Percentiles rank a stretch among this genome's conserved stretches.
Evolutionary conservation across 2,329 filamentous ascomycete species (phyloP).

Genomic region (Alternaria sp.): DNA sequence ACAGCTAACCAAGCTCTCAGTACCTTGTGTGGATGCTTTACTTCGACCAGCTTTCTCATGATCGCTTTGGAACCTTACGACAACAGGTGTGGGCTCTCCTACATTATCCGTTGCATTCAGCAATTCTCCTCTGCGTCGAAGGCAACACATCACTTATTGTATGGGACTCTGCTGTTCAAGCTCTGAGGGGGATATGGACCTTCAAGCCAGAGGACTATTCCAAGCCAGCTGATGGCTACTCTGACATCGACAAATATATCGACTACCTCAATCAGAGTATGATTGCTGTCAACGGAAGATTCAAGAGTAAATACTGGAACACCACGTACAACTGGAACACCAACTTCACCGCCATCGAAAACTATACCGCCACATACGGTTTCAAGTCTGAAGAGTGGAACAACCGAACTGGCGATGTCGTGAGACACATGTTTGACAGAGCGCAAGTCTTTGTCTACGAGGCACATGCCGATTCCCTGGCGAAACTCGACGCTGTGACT

Average conservation of each 20-base stretch:
- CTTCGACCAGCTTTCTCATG: constrained; percentile 61
- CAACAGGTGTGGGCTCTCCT: constrained; percentile 65
- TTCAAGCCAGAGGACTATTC: constrained; percentile 24
- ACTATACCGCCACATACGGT: constrained; percentile 30
- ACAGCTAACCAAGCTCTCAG: constrained; percentile 5
- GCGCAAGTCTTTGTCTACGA: constrained; percentile 40
- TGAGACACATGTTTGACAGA: constrained; percentile 28
- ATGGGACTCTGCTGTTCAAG: constrained; percentile 39
- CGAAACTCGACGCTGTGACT: constrained; percentile 35
- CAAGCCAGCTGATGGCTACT: constrained; percentile 28
- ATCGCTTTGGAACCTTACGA: constrained; percentile 59
- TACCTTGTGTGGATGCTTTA: constrained; percentile 68
- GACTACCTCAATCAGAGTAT: constrained; percentile 34
- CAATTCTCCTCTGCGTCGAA: constrained; percentile 67
- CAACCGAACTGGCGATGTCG: constrained; percentile 26
- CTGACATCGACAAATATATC: constrained; percentile 16
- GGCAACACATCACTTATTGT: constrained; percentile 52
- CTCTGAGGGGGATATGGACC: constrained; percentile 32
- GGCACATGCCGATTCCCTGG: constrained; percentile 36
- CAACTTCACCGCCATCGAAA: constrained; percentile 36
- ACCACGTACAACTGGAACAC: constrained; percentile 32
- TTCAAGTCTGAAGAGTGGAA: constrained; percentile 34
- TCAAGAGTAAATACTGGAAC: constrained; percentile 33
- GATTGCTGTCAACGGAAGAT: constrained; percentile 28
- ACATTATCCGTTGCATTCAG: constrained; percentile 69